Evolutionary conservation across 306 rosid genomes (phyloP).

Genomic region (Ceratonia siliqua): DNA sequence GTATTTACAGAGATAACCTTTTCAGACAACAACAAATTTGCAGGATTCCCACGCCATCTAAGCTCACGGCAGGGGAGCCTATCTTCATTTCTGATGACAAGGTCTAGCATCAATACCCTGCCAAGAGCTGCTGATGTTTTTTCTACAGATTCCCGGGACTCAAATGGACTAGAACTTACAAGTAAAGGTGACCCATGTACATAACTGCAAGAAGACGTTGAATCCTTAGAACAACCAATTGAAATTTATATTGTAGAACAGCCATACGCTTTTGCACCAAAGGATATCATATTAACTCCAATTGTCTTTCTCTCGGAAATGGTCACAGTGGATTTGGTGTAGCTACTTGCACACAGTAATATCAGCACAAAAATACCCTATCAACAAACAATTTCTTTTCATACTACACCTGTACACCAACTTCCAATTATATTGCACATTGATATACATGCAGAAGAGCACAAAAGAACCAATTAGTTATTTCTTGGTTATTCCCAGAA

Average conservation of each 20-base stretch:
- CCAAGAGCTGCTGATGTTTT: slow-evolving; percentile 82
- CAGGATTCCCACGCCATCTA: slow-evolving; percentile 91
- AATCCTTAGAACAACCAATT: background rate
- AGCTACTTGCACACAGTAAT: slow-evolving; percentile 3
- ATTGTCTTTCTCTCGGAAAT: background rate
- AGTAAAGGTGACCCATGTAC: slow-evolving; percentile 92
- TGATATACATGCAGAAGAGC: background rate
- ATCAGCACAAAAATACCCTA: background rate
- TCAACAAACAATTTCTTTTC: slow-evolving; percentile 14
- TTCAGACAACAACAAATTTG: slow-evolving; percentile 83
- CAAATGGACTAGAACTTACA: slow-evolving; percentile 76
- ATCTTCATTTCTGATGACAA: slow-evolving; percentile 96
- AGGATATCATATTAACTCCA: background rate
- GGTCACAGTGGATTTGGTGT: slow-evolving; percentile 22
- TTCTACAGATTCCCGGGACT: slow-evolving; percentile 64
- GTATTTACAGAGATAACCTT: slow-evolving; percentile 48
- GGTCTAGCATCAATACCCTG: slow-evolving; percentile 80
- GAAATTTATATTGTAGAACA: background rate
- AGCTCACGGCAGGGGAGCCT: slow-evolving; percentile 90
- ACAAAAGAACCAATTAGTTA: background rate
- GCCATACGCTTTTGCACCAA: background rate
- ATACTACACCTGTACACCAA: slow-evolving; percentile 12
- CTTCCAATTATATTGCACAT: background rate
- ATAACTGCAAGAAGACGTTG: slow-evolving; percentile 57
- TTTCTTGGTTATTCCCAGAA: no score